Conservation (phyloP, 2,329 filamentous ascomycete genomes). For the Neurospora crassa region DNA sequence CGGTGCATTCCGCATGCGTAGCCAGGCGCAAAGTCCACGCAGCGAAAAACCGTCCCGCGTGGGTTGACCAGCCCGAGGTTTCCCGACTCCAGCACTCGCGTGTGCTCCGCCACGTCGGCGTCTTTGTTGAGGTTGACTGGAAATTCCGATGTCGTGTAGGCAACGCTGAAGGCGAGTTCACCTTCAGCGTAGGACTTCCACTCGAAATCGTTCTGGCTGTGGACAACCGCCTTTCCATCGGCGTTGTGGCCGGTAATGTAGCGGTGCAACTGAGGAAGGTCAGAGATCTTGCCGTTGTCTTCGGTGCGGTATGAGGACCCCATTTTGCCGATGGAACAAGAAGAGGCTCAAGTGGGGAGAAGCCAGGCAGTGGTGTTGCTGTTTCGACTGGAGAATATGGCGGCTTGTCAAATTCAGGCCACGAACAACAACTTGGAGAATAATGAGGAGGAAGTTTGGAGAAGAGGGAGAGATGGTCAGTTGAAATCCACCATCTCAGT, state of each 20-base stretch:
- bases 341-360: neutral
- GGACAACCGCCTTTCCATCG: conserved; percentile 27
- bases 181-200: conserved; percentile 23
- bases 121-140: conserved; percentile 30
- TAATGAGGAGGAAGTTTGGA: neutral
- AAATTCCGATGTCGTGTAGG: conserved; percentile 32
- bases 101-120: conserved; percentile 30
- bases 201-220: conserved; percentile 20
- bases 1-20: conserved; percentile 34
- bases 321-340: neutral
- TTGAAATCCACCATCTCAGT: neutral
- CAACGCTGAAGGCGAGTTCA: conserved; percentile 28
- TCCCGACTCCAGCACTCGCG: conserved; percentile 24
- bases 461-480: neutral
- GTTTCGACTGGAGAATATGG: neutral
- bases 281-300: conserved; percentile 12
- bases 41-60: conserved; percentile 28
- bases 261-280: conserved; percentile 22
- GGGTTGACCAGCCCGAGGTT: conserved; percentile 28
- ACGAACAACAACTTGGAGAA: neutral
- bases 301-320: neutral
- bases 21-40: conserved; percentile 37
- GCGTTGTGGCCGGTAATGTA: conserved; percentile 26
- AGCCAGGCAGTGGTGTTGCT: conserved; percentile 7
- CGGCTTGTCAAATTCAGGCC: neutral